These are phyloP conservation scores for Gnetum montanum DNA, from an alignment of 75 land plant species.

Conservation along the genomic window DNA sequence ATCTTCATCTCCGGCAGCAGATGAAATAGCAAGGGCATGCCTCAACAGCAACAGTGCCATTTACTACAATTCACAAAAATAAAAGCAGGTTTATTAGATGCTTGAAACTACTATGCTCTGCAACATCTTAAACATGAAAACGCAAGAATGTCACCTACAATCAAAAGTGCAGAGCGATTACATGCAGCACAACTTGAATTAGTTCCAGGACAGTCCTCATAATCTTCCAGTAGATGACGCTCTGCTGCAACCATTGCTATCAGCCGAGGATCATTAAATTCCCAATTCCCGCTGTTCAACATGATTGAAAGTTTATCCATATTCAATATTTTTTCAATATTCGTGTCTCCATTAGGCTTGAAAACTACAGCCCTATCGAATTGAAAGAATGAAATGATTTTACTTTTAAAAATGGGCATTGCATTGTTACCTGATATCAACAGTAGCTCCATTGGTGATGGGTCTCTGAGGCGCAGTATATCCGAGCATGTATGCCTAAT, in stretches of 20 bases:
- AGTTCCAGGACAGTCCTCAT: constrained; percentile 71
- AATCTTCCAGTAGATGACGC: constrained; percentile 68
- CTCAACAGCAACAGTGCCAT: constrained; percentile 14
- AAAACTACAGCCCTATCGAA: too few species aligned
- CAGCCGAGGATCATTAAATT: constrained; percentile 56
- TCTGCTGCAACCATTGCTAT: constrained; percentile 73
- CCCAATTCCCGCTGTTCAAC: constrained; percentile 17
- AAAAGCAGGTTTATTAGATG: too few species aligned
- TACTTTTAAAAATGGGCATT: too few species aligned
- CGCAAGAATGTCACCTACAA: constrained; percentile 41
- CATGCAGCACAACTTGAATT: constrained; percentile 81
- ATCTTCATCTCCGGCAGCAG: constrained; percentile 17
- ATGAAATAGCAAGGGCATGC: constrained; percentile 10
- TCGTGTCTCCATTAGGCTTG: too few species aligned
- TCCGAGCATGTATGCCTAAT: constrained; percentile 55
- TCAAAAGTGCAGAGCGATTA: constrained; percentile 72
- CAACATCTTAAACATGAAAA: too few species aligned
- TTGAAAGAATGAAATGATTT: too few species aligned
- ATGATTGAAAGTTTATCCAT: too few species aligned
- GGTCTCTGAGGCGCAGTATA: constrained; percentile 40
- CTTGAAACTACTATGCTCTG: too few species aligned
- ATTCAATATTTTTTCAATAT: too few species aligned
- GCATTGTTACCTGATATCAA: constrained; percentile 53
- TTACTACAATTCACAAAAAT: too few species aligned
- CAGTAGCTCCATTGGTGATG: constrained; percentile 37